Conservation (phyloP, 2,329 filamentous ascomycete genomes). For the Neophaeococcomyces mojaviensis region DNA sequence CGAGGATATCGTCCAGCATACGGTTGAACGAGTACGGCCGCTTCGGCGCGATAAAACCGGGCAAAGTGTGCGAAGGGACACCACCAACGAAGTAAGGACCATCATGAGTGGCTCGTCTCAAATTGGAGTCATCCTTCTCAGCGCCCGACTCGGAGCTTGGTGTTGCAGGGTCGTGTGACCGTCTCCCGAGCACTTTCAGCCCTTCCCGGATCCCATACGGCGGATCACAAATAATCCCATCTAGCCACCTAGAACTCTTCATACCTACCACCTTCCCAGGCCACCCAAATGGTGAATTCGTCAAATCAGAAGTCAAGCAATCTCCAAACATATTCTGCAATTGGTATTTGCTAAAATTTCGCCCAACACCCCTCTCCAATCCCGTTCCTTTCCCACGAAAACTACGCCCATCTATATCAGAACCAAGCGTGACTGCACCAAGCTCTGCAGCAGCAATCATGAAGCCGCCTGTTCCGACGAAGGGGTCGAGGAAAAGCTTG, state of each 20-base stretch:
- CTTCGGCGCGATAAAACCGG: constrained; percentile 77
- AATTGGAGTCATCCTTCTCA: too few relatives aligned
- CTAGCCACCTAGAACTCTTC: constrained; percentile 50
- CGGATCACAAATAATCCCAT: constrained; percentile 91
- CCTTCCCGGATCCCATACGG: constrained; percentile 94
- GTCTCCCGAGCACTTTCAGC: constrained; percentile 73
- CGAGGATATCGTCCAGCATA: constrained; percentile 82
- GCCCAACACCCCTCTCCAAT: constrained; percentile 37
- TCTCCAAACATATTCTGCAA: constrained; percentile 62
- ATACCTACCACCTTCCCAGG: constrained; percentile 24
- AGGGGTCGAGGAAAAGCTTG: constrained; percentile 87
- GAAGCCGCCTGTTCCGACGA: constrained; percentile 91
- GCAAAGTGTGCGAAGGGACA: constrained; percentile 59
- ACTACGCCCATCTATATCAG: constrained; percentile 86
- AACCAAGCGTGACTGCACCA: constrained; percentile 73
- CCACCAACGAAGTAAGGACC: constrained; percentile 54
- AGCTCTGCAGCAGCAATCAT: constrained; percentile 85
- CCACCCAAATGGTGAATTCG: constrained; percentile 67
- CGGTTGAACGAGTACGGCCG: constrained; percentile 84
- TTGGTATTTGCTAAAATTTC: constrained; percentile 81
- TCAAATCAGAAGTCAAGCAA: constrained; percentile 77
- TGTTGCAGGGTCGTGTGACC: constrained; percentile 40
- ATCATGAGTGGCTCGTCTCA: not conserved
- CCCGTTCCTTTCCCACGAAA: constrained; percentile 59
- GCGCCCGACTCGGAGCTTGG: not conserved